phyloP scores from a whole-genome alignment of 2,329 filamentous ascomycete genomes.

The Colletotrichum orbiculare region DNA sequence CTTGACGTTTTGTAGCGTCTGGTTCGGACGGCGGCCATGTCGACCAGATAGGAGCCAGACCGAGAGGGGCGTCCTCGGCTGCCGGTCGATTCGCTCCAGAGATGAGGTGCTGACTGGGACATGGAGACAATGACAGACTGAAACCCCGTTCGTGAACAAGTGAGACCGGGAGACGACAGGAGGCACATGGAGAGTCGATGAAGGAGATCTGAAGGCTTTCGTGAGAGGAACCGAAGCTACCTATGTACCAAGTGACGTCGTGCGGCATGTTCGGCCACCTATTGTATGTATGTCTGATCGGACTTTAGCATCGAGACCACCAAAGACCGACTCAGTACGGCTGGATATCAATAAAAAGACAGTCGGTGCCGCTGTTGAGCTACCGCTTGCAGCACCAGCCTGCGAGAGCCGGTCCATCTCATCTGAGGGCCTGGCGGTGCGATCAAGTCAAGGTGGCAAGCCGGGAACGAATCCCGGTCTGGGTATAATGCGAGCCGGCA shows the following conservation, averaged over 20 bases:
- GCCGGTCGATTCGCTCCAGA: neutral
- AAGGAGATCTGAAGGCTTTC: neutral
- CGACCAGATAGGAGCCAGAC: slow-evolving; percentile 32
- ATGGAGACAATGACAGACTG: slow-evolving; percentile 31
- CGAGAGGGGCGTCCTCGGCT: slow-evolving; percentile 20
- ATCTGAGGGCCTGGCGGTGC: too few relatives aligned
- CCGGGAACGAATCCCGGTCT: slow-evolving; percentile 32
- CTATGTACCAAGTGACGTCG: neutral
- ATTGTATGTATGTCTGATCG: too few relatives aligned
- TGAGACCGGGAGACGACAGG: slow-evolving; percentile 9
- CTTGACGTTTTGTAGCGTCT: slow-evolving; percentile 14
- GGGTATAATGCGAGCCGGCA: slow-evolving; percentile 15
- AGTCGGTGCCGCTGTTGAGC: too few relatives aligned
- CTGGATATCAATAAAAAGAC: too few relatives aligned
- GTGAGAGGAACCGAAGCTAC: neutral
- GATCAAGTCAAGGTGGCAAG: neutral
- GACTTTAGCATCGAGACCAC: too few relatives aligned
- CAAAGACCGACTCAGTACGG: too few relatives aligned
- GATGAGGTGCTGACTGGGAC: slow-evolving; percentile 6
- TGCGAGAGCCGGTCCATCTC: too few relatives aligned
- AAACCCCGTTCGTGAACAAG: slow-evolving; percentile 13
- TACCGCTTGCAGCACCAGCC: too few relatives aligned
- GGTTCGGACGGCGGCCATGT: slow-evolving; percentile 6
- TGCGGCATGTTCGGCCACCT: neutral
- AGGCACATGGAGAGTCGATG: neutral